Evolutionary conservation across 2,329 filamentous ascomycete species (phyloP), one percentile per base, ranked within the genome.

Genomic region (Fusarium sterilihyphosum): DNA sequence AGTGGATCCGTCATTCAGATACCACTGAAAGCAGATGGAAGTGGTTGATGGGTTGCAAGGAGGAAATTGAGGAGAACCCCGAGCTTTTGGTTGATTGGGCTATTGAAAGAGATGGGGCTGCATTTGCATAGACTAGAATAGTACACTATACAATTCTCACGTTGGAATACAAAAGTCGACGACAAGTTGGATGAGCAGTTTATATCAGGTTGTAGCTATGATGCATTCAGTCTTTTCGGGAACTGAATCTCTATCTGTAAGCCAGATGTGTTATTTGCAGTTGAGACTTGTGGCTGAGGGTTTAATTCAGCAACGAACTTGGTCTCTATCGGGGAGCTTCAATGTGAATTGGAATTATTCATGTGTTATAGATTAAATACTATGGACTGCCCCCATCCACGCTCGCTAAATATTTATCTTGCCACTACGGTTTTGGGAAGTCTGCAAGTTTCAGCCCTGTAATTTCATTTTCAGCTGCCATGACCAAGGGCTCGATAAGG

Each of bases 311-410:
- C 33, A 33, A 33, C 0, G 33, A 33, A 33, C 33, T 7, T 14
- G 1, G 33, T 1, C 33, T 7, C 33, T 14, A 33, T 14, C 13
- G 1, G 2, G 13, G 5, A 14, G 1, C 13, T 1, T 6, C 5
- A 14, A 7, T 14, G 33, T 33, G 1, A 33, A 33, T 5, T 14
- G 6, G 2, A 33, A 14, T 33, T 7, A 0, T 33, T 14, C 12
- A 14, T 33, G 1, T 14, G 2, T 13, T 33, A 6, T 33, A 7
- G 33, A 1, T 33, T 14, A 7, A 33, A 33, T 6, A 10, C 3
- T 29, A 33, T 33, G 2, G 4, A 33, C 2, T 33, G 12, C 31
- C 31, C 31, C 4, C 31, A 14, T 33, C 31, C 5, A 33, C 31
- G 31, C 31, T 33, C 31, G 13, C 13, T 7, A 33, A 0, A 33